A percentile compares a stretch with the other conserved stretches of the same genome.
phyloP scores from a whole-genome alignment of 345 rosid species.

The Pelargonium nanum region DNA sequence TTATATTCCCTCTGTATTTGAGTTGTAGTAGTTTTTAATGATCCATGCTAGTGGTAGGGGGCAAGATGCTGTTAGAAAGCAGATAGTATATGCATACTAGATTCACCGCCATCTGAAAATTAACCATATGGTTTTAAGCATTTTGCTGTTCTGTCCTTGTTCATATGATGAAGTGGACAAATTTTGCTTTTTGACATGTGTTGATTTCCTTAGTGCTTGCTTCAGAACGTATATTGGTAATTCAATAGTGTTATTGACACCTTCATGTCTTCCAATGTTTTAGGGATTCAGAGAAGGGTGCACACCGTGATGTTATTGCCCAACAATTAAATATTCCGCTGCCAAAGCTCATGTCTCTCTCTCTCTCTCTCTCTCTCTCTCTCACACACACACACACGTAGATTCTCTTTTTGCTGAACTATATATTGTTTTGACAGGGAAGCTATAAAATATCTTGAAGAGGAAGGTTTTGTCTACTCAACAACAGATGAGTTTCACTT shows the following conservation, averaged over 20 bases:
- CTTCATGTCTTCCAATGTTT: not conserved
- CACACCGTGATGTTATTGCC: constrained; percentile 42
- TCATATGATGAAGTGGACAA: too few relatives aligned
- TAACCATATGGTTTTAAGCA: not conserved
- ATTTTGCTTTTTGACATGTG: too few relatives aligned
- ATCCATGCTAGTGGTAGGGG: too few relatives aligned
- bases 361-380: constrained; percentile 13
- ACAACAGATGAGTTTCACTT: constrained; percentile 54
- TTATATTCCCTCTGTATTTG: not conserved
- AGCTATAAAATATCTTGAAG: constrained; percentile 40
- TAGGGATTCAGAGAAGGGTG: constrained; percentile 59
- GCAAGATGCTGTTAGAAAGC: too few relatives aligned
- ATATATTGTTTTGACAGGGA: constrained; percentile 39
- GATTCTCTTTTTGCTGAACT: not conserved
- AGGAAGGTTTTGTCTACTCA: constrained; percentile 56
- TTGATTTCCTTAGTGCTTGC: too few relatives aligned
- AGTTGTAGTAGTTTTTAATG: not conserved
- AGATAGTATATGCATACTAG: too few relatives aligned
- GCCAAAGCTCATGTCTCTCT: constrained; percentile 49
- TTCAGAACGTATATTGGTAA: not conserved
- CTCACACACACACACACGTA: not conserved
- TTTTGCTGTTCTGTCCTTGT: too few relatives aligned
- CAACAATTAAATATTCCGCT: constrained; percentile 45
- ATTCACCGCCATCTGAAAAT: too few relatives aligned
- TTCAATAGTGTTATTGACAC: not conserved